Evolutionary conservation across 2,329 filamentous ascomycete genomes (phyloP), one percentile per base, ranked within the genome.

Genomic region (Leptographium lundbergii): DNA sequence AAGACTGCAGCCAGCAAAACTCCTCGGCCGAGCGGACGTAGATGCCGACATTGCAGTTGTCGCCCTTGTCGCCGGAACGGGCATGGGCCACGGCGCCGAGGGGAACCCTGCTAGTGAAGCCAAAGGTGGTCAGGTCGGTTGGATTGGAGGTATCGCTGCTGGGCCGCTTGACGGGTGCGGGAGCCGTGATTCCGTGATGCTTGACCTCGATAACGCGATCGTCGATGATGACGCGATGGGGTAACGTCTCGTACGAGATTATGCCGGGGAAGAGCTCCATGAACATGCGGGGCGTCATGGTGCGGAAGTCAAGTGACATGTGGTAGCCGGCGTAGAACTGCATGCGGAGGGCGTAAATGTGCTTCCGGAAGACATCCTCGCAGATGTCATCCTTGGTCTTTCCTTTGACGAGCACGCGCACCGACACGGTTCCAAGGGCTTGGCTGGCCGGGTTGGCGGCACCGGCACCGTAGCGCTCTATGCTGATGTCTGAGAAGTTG

Each of bases 271-370:
- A 75, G 53, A 74, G 71, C 60, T 75, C 73, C 71, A 75, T 74
- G 52, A 75, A 76, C 0, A 70, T 68, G 56, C 71, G 71, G 3
- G 74, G 73, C 11, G 67, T 65, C 72, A 75, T 74, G 4, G 73
- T 74, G 4, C 74, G 67, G 55, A 75, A 74, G 56, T 75, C 72
- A 0, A 75, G 67, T 39, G 70, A 72, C 72, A 74, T 74, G 27
- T 75, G 74, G 34, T 74, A 74, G 0, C 52, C 52, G 11, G 54
- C 54, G 24, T 55, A 55, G 14, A 55, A 55, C 24, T 55, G 54
- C 54, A 55, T 55, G 3, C 54, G 36, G 9, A 62, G 55, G 17
- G 57, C 57, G 52, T 61, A 61, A 42, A 56, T 45, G 36, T 55
- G 54, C 36, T 55, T 55, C n/a, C 54, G 60, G 5, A 56, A 60